Base-by-base conservation (phyloP, 2,329 filamentous ascomycete species). In the Exophiala phaeomuriformis region DNA sequence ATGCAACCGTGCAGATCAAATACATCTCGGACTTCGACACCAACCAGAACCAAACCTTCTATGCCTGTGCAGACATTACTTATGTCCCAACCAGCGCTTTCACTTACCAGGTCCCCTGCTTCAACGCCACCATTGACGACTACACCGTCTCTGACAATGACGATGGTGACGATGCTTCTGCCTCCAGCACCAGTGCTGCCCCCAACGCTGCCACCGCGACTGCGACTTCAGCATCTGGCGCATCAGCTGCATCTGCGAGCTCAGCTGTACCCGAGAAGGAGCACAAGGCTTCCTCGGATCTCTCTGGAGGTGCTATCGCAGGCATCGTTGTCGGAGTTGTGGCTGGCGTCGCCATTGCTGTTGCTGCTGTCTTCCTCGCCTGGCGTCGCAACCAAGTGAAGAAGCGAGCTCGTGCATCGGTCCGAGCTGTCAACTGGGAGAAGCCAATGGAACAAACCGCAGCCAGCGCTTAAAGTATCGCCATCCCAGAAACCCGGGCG, bases 51-150 rank as follows among this genome's bases (percentile, higher is more conserved):
- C 64, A 72, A 53, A 73, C 71, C 0, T 75, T 71, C 63, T 76
- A 75, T 57, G 73, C 73, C 5, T 77, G 73, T 55, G 68, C 73
- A 0, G 73, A 77, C 51, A 66, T 76, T n/a, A 72, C 66, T 4
- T 74, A 74, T 50, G 67, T 75, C 29, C 58, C 70, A 2, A 59
- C 68, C 1, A 65, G 63, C 52, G 63, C 69, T 27, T 75, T 76
- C 57, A 71, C 64, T 0, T 62, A 65, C 37, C 65, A 70, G 35
- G 67, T 74, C 6, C 72, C 72, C 0, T 75, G 74, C 64, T 75
- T 76, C 67, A 76, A 76, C 52, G 71, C 73, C 3, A 74, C 72
- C 0, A 63, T 64, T 9, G 65, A 68, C 10, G 64, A 69, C 27
- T 69, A 71, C 57, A 62, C 41, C 43, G 40, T 60, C 30, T 29